Base-by-base conservation (phyloP, 495 filamentous ascomycete species). In the Aspergillus diversus region DNA sequence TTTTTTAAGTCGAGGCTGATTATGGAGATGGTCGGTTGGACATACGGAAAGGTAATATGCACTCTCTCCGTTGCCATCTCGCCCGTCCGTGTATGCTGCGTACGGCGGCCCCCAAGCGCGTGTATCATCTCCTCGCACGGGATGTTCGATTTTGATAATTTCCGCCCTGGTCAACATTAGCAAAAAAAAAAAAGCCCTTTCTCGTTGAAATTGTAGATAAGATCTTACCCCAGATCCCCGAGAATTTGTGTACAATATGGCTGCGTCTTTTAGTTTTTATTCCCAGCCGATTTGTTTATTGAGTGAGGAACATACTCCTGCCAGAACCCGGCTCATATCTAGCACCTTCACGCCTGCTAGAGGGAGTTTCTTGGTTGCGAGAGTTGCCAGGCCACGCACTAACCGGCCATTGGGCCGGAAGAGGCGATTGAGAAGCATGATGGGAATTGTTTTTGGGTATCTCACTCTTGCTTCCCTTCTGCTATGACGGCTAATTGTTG, bases 241-340 rank as follows among this genome's bases (percentile, higher is more conserved):
- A 99, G 81, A 42, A 99, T 98, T 74, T 99, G 95, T 54, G 95
- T 98, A 68, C 93, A 96, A 72, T 97, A 97, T 66, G 95, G 95
- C 95, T 99, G 69, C 33, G 17, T 17, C 16, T 33, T 7, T 73
- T 55, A 71, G 66, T 11, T 64, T 61, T 53, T 33, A 55, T 63
- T 56, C 61, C 52, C 52, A 16, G 49, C 56, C 35, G 48, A 11
- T 5, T 5, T 50, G 27, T 9, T 5, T 11, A 50, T 5, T 53
- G 50, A 31, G n/a, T 5, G 37, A 17, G 11, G 53, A 15, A 84
- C 92, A 73, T 80, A 97, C 96, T 43, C 95, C 95, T 52, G 95
- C 95, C 55, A 99, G 82, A 13, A 99, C 96, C 79, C 95, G 84
- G 0, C 96, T 97, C 92, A 99, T 93, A 73, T 99, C 95, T 37